Evolutionary conservation across 768 basidiomycete species (phyloP).

Genomic region (Pholiota molesta): DNA sequence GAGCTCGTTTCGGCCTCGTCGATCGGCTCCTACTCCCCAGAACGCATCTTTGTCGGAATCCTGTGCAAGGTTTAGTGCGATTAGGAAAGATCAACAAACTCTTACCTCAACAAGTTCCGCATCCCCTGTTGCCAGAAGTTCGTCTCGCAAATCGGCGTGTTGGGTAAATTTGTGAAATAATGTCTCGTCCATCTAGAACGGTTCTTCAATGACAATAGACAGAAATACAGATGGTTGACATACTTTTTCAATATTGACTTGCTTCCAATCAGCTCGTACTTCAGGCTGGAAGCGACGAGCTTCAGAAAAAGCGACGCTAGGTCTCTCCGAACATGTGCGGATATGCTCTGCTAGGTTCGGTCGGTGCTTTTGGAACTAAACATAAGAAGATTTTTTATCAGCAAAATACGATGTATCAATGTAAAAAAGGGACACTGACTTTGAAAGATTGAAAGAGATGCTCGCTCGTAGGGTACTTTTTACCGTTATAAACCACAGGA

Average conservation of each 20-base stretch:
- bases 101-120: slow-evolving; percentile 69
- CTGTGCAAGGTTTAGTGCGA: slow-evolving; percentile 33
- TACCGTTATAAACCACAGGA: slow-evolving; percentile 61
- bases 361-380: slow-evolving; percentile 59
- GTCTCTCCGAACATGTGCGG: slow-evolving; percentile 61
- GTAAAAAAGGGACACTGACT: slow-evolving; percentile 36
- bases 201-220: neutral
- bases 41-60: slow-evolving; percentile 78
- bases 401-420: neutral
- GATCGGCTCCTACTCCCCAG: slow-evolving; percentile 76
- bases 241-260: slow-evolving; percentile 70
- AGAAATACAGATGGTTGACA: neutral
- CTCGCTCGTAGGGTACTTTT: slow-evolving; percentile 74
- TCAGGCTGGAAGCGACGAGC: slow-evolving; percentile 65
- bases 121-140: slow-evolving; percentile 67
- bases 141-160: slow-evolving; percentile 57
- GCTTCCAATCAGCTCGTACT: slow-evolving; percentile 68
- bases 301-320: slow-evolving; percentile 67
- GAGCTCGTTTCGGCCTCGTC: slow-evolving; percentile 71
- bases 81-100: slow-evolving; percentile 15
- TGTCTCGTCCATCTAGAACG: slow-evolving; percentile 62
- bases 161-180: slow-evolving; percentile 74
- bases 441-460: slow-evolving; percentile 81
- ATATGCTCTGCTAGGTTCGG: slow-evolving; percentile 73
- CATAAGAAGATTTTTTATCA: slow-evolving; percentile 8